These are phyloP conservation scores for Arthrobotrys sinensis DNA, from an alignment of 2,329 filamentous ascomycete species.

Conservation along the genomic window DNA sequence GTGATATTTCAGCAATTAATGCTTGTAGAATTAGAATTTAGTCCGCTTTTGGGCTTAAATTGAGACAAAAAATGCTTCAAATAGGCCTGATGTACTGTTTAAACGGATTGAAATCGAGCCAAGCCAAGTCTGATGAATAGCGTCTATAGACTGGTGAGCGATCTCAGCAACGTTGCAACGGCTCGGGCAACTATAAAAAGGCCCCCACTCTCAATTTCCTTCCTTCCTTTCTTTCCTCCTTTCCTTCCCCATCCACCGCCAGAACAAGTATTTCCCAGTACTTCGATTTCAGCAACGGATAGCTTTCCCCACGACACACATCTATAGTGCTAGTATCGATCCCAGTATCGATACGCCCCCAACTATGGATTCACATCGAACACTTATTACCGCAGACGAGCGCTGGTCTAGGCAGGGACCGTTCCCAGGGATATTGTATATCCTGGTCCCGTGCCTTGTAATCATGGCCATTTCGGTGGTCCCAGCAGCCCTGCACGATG, in stretches of 20 bases:
- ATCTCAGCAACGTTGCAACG: slow-evolving; percentile 2
- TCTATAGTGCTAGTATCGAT: slow-evolving; percentile 28
- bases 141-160: background rate
- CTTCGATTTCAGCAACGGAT: slow-evolving; percentile 45
- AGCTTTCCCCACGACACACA: background rate
- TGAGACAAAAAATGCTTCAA: too few species aligned
- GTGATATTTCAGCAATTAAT: too few species aligned
- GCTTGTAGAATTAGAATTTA: too few species aligned
- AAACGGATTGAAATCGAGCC: too few species aligned
- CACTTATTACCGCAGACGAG: slow-evolving; percentile 3
- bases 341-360: slow-evolving; percentile 8
- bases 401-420: slow-evolving; percentile 4
- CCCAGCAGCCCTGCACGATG: slow-evolving; percentile 2
- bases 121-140: too few species aligned
- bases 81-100: too few species aligned
- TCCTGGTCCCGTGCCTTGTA: background rate
- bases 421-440: slow-evolving; percentile 11
- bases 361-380: slow-evolving; percentile 6
- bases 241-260: slow-evolving; percentile 34
- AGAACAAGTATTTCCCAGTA: slow-evolving; percentile 14
- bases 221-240: slow-evolving; percentile 25
- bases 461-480: slow-evolving; percentile 19
- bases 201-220: background rate
- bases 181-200: slow-evolving; percentile 2
- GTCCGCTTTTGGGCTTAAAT: too few species aligned